Conservation (phyloP, 257 asterid genomes). For the Rauvolfia tetraphylla region DNA sequence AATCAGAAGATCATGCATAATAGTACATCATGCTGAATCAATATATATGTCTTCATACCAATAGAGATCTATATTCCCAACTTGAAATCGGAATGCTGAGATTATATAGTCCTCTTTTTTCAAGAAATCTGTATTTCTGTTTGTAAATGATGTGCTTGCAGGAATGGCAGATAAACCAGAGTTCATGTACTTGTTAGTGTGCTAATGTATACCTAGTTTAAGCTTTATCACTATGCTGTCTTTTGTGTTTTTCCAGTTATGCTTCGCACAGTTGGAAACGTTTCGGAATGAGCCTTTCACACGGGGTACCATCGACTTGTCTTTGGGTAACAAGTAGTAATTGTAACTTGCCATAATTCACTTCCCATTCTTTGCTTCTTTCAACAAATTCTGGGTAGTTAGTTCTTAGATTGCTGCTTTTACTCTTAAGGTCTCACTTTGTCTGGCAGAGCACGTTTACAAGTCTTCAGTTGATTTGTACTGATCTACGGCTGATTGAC, state of each 20-base stretch:
- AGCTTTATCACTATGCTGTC: background rate
- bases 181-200: background rate
- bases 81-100: too few relatives aligned
- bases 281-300: background rate
- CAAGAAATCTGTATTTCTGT: too few relatives aligned
- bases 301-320: background rate
- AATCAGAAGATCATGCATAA: background rate
- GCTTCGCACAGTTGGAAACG: background rate
- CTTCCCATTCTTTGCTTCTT: too few relatives aligned
- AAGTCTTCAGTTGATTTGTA: background rate
- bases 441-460: background rate
- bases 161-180: background rate
- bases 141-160: background rate
- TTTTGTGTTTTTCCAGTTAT: too few relatives aligned
- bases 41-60: background rate
- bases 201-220: background rate
- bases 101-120: background rate
- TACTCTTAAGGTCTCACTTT: background rate
- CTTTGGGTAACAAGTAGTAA: background rate
- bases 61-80: background rate
- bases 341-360: too few relatives aligned
- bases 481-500: too few relatives aligned
- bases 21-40: too few relatives aligned
- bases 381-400: too few relatives aligned
- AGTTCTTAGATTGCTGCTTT: background rate